Evolutionary conservation across 75 land plant genomes (phyloP).

Genomic region (Isoetes taiwanensis): DNA sequence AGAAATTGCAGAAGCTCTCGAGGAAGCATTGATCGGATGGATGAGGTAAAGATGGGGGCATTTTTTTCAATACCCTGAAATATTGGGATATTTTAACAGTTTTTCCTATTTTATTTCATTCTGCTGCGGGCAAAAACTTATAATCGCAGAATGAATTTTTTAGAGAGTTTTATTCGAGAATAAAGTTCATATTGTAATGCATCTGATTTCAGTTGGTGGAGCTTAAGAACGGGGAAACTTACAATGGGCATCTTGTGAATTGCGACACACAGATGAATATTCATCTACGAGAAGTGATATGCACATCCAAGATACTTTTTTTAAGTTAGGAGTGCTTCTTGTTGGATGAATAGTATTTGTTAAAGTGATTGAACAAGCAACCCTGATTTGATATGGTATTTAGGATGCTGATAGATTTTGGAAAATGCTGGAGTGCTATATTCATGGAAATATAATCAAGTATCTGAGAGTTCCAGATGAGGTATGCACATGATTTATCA

Average conservation of each 20-base stretch:
- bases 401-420: constrained; percentile 99
- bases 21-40: no score
- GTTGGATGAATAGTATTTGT: no score
- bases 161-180: no score
- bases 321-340: no score
- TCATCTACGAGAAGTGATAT: constrained; percentile 94
- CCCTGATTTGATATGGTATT: constrained; percentile 17
- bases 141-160: no score
- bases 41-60: no score
- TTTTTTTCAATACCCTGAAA: no score
- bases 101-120: no score
- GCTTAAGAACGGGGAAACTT: constrained; percentile 96
- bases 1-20: no score
- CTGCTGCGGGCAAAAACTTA: no score
- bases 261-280: constrained; percentile 99
- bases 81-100: no score
- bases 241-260: constrained; percentile 96
- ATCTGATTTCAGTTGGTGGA: constrained; percentile 84
- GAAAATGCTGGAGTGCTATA: constrained; percentile 99
- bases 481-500: constrained; percentile 36
- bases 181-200: no score
- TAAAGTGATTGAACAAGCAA: neutral
- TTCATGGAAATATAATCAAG: constrained; percentile 94
- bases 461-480: constrained; percentile 99
- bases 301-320: constrained; percentile 86